Percentiles rank a stretch among this genome's conserved stretches.
Conservation (phyloP, 2,329 filamentous ascomycete genomes). For the Xylariaceae sp. region DNA sequence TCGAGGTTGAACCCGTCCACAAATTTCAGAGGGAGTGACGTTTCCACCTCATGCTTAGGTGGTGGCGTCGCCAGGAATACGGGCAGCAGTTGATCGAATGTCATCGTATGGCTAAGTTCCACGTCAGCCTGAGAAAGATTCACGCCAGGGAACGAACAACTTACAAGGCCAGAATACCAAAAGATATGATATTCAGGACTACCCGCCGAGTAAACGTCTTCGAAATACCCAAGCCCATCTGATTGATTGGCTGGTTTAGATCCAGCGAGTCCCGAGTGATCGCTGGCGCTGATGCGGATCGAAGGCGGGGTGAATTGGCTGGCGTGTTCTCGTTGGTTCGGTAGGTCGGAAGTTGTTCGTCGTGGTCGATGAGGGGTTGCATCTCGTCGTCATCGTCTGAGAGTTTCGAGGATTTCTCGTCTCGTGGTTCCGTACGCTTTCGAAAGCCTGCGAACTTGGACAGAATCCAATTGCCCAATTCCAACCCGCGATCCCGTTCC, state of each 20-base stretch:
- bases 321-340: constrained; percentile 56
- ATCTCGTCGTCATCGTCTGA: constrained; percentile 51
- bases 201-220: constrained; percentile 81
- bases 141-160: constrained; percentile 38
- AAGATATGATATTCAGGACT: constrained; percentile 80
- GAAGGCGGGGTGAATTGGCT: constrained; percentile 37
- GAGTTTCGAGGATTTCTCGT: constrained; percentile 36
- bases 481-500: constrained; percentile 69
- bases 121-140: constrained; percentile 23
- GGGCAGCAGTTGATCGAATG: constrained; percentile 88
- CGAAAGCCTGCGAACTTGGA: constrained; percentile 40
- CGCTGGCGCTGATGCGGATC: constrained; percentile 27
- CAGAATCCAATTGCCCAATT: constrained; percentile 69
- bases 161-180: constrained; percentile 92
- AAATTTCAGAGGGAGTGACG: constrained; percentile 78
- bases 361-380: constrained; percentile 57
- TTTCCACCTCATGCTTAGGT: constrained; percentile 46
- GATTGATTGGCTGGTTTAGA: constrained; percentile 30
- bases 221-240: constrained; percentile 32
- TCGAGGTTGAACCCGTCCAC: constrained; percentile 79
- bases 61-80: constrained; percentile 75
- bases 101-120: constrained; percentile 78
- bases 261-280: constrained; percentile 38
- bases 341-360: constrained; percentile 65
- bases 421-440: constrained; percentile 35